Percentiles rank a stretch among this genome's conserved stretches.
These are phyloP conservation scores for Phytophthora cajani DNA, from an alignment of 352 stramenopile genomes.

Conservation along the genomic window DNA sequence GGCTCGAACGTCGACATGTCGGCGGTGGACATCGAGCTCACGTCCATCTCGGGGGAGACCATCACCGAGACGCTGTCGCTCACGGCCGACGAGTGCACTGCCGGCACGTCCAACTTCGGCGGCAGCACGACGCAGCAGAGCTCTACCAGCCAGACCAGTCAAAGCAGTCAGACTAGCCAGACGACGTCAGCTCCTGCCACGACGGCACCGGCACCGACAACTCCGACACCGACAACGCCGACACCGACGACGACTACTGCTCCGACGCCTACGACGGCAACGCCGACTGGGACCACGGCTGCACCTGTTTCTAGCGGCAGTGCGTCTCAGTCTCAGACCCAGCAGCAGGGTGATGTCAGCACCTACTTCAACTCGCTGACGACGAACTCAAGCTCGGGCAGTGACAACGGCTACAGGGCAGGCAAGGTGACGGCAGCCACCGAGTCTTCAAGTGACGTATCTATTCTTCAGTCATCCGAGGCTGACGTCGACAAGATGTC, in stretches of 20 bases:
- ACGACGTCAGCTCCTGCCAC: background rate
- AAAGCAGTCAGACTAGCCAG: background rate
- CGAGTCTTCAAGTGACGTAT: slow-evolving; percentile 30
- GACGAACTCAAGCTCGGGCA: slow-evolving; percentile 12
- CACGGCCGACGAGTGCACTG: slow-evolving; percentile 43
- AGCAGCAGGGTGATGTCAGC: slow-evolving; percentile 23
- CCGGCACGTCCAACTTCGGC: slow-evolving; percentile 39
- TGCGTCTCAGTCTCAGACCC: slow-evolving; percentile 11
- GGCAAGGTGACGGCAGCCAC: slow-evolving; percentile 31
- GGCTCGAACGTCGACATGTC: slow-evolving; percentile 39
- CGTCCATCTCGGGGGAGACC: slow-evolving; percentile 54
- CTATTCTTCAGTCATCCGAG: slow-evolving; percentile 41
- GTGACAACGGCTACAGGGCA: slow-evolving; percentile 11
- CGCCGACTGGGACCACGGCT: slow-evolving; percentile 7
- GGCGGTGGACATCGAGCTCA: slow-evolving; percentile 53
- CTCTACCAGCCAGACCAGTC: slow-evolving; percentile 25
- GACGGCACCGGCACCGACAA: background rate
- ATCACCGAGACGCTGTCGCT: slow-evolving; percentile 64
- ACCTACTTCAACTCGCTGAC: slow-evolving; percentile 27
- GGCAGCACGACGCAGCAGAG: slow-evolving; percentile 14
- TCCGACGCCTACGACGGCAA: background rate
- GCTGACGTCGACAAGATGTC: slow-evolving; percentile 32
- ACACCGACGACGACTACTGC: slow-evolving; percentile 16
- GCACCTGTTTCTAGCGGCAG: slow-evolving; percentile 7
- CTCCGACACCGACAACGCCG: background rate